Percentiles rank a stretch among this genome's conserved stretches.
phyloP scores from a whole-genome alignment of 179 eudicot genomes.

The Beta macrorhiza region DNA sequence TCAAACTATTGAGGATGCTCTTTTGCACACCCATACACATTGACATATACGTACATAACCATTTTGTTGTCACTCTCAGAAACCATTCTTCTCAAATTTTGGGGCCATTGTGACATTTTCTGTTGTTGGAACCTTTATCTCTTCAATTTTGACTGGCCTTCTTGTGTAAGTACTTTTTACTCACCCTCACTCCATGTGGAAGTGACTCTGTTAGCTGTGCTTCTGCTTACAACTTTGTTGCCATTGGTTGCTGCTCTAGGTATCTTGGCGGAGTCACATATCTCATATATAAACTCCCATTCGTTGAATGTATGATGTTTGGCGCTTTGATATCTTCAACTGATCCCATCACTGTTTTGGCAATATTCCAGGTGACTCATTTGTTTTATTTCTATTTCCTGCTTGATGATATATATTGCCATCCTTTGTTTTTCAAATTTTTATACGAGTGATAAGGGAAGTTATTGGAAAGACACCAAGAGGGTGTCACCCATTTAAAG shows the following conservation, averaged over 20 bases:
- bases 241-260: conserved; percentile 29
- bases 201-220: conserved; percentile 14
- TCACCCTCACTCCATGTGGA: not conserved
- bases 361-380: conserved; percentile 82
- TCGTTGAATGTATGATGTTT: conserved; percentile 95
- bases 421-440: not conserved
- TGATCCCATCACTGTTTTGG: conserved; percentile 94
- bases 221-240: conserved; percentile 20
- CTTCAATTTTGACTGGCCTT: conserved; percentile 87
- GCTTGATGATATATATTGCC: not conserved
- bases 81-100: conserved; percentile 98
- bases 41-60: not conserved
- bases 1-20: not conserved
- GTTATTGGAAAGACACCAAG: not conserved
- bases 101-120: conserved; percentile 97
- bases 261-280: conserved; percentile 82
- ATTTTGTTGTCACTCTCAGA: conserved; percentile 51
- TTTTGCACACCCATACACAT: not conserved
- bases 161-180: conserved; percentile 68
- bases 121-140: conserved; percentile 81
- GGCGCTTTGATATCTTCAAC: conserved; percentile 99
- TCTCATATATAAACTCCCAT: conserved; percentile 86
- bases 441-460: not conserved
- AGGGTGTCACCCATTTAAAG: not conserved
- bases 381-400: not conserved